These are phyloP conservation scores for Akanthomyces lecanii DNA, from an alignment of 2,329 filamentous ascomycete species.

Conservation along the genomic window DNA sequence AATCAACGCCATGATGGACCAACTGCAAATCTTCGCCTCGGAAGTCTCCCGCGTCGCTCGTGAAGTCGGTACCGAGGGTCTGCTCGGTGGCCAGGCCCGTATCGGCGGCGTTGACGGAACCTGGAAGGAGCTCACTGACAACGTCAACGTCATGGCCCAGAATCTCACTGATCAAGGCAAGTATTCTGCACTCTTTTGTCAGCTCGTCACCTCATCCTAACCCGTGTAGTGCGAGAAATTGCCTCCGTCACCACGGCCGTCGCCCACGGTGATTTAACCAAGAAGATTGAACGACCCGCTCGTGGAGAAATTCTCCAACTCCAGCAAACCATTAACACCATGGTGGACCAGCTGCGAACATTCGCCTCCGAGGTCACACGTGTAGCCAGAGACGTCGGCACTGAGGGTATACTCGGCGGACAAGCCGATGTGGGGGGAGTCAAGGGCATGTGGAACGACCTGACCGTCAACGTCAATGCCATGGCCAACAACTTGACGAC, in stretches of 20 bases:
- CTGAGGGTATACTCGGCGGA: slow-evolving; percentile 76
- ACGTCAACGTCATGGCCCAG: slow-evolving; percentile 81
- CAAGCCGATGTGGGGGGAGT: slow-evolving; percentile 81
- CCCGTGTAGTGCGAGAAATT: slow-evolving; percentile 69
- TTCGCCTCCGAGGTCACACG: slow-evolving; percentile 82
- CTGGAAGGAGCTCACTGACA: slow-evolving; percentile 94
- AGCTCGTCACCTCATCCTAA: background rate
- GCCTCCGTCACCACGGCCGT: slow-evolving; percentile 80
- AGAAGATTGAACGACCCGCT: slow-evolving; percentile 78
- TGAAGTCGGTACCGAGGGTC: slow-evolving; percentile 93
- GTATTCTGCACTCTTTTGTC: slow-evolving; percentile 14
- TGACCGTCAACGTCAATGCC: slow-evolving; percentile 81
- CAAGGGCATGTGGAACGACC: slow-evolving; percentile 83
- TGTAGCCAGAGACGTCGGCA: slow-evolving; percentile 78
- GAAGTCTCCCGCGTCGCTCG: slow-evolving; percentile 92
- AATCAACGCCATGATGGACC: slow-evolving; percentile 99
- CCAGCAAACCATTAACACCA: slow-evolving; percentile 83
- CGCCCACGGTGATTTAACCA: slow-evolving; percentile 75
- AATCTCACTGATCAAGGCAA: slow-evolving; percentile 72
- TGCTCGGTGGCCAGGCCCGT: slow-evolving; percentile 87
- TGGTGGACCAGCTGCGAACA: slow-evolving; percentile 80
- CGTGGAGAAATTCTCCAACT: slow-evolving; percentile 78
- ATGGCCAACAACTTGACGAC: slow-evolving; percentile 86
- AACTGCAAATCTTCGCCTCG: slow-evolving; percentile 92
- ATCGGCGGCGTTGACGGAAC: slow-evolving; percentile 93